Evolutionary conservation across 371 early-diverging fungal species (phyloP), one percentile per base, ranked within the genome.

Genomic region (Syncephalastrum racemosum): DNA sequence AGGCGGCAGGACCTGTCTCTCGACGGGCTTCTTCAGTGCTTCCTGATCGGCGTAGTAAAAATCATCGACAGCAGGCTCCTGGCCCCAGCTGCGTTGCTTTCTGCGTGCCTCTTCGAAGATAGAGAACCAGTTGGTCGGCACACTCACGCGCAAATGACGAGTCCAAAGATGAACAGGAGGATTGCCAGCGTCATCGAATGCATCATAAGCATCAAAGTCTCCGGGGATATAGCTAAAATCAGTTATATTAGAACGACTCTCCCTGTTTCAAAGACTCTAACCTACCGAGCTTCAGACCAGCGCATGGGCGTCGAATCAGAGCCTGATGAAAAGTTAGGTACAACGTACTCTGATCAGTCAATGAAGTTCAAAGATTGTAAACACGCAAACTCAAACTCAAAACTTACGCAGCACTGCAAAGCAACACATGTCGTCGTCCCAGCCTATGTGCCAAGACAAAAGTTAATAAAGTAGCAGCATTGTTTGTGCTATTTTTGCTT

Each of bases 31-130:
- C 36, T 31, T 31, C 10, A 8, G 36, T 5, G 10, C 36, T 10
- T 31, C 36, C 36, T 31, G 36, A 2, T 31, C 36, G 23, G 36
- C 15, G 42, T 59, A 59, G 12, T 59, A 53, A 16, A 31, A 53
- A 3, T 58, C 58, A 7, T 56, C 56, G 13, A 31, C 51, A 23
- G 46, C 48, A 14, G 52, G 58, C 27, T 24, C 53, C 13, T 22
- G 19, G 20, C 22, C 41, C 74, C 74, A 77, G 23, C 60, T 68
- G 20, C 68, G 59, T 49, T 77, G 77, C 54, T 66, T 69, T 27
- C 70, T 57, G 45, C 74, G 64, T 2, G 74, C 77, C 61, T 77
- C 77, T 52, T 77, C 77, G 64, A 77, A 77, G 22, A 77, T 63
- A 22, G 53, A 54, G 46, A 77, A 77, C 77, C 77, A 77, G 42